These are phyloP conservation scores for Sugiyamaella qingdaonensis DNA, from an alignment of 805 yeast genomes.

Conservation along the genomic window DNA sequence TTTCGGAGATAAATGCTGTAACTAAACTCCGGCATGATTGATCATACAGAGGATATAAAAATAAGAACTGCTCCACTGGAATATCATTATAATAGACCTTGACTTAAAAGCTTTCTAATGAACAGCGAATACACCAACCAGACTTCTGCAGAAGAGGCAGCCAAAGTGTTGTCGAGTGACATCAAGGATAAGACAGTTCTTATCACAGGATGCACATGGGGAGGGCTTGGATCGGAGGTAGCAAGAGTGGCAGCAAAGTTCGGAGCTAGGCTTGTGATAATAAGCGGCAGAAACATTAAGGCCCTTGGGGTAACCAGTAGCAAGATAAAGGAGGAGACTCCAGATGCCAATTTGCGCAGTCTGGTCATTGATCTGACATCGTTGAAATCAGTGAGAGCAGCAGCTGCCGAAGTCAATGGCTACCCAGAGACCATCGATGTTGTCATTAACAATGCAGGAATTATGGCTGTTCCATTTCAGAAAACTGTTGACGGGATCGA, in stretches of 20 bases:
- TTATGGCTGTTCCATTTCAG: conserved; percentile 66
- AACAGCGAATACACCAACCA: neutral
- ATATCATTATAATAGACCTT: too few species aligned
- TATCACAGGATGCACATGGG: conserved; percentile 16
- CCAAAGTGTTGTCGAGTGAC: conserved; percentile 2
- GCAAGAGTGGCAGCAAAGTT: conserved; percentile 10
- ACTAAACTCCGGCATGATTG: too few species aligned
- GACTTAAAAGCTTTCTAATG: neutral
- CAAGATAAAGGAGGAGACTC: conserved; percentile 10
- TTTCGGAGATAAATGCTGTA: too few species aligned
- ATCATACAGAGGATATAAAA: too few species aligned
- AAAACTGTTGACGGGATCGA: conserved; percentile 68
- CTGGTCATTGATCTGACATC: conserved; percentile 17
- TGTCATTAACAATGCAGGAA: conserved; percentile 74
- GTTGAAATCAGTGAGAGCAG: conserved; percentile 13
- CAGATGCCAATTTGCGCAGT: conserved; percentile 9
- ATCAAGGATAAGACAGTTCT: conserved; percentile 15
- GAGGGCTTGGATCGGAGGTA: conserved; percentile 18
- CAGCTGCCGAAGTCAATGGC: conserved; percentile 15
- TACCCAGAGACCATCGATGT: conserved; percentile 44
- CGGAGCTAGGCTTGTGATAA: conserved; percentile 11
- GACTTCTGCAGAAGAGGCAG: conserved; percentile 11
- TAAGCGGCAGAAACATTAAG: conserved; percentile 9
- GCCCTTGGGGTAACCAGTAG: conserved; percentile 9
- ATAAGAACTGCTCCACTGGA: too few species aligned